Percentiles rank a stretch among this genome's conserved stretches.
Evolutionary conservation across 139 green algal species (phyloP).

Genomic region (Penium margaritaceum): DNA sequence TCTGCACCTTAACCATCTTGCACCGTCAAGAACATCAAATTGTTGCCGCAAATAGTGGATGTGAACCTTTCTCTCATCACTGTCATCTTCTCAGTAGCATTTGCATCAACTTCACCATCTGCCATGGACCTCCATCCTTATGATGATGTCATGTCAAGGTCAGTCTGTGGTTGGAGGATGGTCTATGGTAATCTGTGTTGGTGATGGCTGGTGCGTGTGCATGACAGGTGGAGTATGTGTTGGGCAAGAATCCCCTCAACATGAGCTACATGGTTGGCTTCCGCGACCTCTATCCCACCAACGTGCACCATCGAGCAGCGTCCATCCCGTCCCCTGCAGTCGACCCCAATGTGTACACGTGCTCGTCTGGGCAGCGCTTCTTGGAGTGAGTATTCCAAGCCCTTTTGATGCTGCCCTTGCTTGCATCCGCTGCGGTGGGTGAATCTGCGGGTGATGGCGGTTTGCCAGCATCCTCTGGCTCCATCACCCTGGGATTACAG

Average conservation of each 20-base stretch:
- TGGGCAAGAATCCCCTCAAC: slow-evolving; percentile 26
- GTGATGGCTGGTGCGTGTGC: slow-evolving; percentile 1
- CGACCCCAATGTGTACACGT: slow-evolving; percentile 7
- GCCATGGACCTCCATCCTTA: not conserved
- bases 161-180: not conserved
- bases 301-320: slow-evolving; percentile 28
- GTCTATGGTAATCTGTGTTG: not conserved
- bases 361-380: slow-evolving; percentile 2
- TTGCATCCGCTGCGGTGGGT: no score
- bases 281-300: slow-evolving; percentile 18
- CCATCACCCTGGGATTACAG: not conserved
- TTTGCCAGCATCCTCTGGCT: not conserved
- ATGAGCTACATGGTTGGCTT: slow-evolving; percentile 40
- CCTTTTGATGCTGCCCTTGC: not conserved
- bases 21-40: no score
- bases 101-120: not conserved
- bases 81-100: not conserved
- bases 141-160: not conserved
- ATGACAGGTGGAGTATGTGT: slow-evolving; percentile 31
- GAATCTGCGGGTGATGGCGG: not conserved
- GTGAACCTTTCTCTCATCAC: no score
- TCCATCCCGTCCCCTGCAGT: slow-evolving; percentile 26
- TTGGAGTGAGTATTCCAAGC: slow-evolving; percentile 10
- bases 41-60: no score
- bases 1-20: no score